These are phyloP conservation scores for Dactylella cylindrospora DNA, from an alignment of 2,329 filamentous ascomycete species.

Conservation along the genomic window DNA sequence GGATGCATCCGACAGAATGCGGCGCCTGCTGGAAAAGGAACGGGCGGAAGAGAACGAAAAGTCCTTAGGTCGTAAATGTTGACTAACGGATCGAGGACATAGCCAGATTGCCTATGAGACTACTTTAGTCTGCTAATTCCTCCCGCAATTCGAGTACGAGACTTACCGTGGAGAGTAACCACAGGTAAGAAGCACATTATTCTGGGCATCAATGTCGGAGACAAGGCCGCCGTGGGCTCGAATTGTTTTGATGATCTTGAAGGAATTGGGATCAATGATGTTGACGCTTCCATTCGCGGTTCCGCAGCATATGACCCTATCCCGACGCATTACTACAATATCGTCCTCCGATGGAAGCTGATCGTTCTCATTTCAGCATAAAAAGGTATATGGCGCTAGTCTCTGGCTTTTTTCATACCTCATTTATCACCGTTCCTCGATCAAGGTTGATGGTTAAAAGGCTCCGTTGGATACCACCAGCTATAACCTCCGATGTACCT, in stretches of 20 bases:
- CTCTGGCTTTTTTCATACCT: constrained; percentile 54
- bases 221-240: constrained; percentile 81
- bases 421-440: constrained; percentile 71
- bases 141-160: neutral
- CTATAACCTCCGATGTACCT: constrained; percentile 78
- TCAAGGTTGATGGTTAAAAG: constrained; percentile 78
- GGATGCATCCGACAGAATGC: constrained; percentile 97
- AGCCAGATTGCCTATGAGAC: constrained; percentile 60
- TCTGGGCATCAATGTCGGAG: constrained; percentile 95
- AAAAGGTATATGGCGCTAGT: too few relatives aligned
- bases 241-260: constrained; percentile 75
- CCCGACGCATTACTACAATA: constrained; percentile 90
- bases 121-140: neutral
- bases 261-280: constrained; percentile 76
- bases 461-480: constrained; percentile 72
- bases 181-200: constrained; percentile 93
- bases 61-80: constrained; percentile 96
- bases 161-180: constrained; percentile 79
- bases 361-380: neutral
- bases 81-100: constrained; percentile 86
- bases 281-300: constrained; percentile 80
- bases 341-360: constrained; percentile 70
- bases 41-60: constrained; percentile 80
- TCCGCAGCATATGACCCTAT: constrained; percentile 86
- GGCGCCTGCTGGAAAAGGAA: constrained; percentile 87